Percentiles rank a stretch among this genome's conserved stretches.
phyloP scores from a whole-genome alignment of 331 rosid genomes.

The Erythrophleum ivorense region DNA sequence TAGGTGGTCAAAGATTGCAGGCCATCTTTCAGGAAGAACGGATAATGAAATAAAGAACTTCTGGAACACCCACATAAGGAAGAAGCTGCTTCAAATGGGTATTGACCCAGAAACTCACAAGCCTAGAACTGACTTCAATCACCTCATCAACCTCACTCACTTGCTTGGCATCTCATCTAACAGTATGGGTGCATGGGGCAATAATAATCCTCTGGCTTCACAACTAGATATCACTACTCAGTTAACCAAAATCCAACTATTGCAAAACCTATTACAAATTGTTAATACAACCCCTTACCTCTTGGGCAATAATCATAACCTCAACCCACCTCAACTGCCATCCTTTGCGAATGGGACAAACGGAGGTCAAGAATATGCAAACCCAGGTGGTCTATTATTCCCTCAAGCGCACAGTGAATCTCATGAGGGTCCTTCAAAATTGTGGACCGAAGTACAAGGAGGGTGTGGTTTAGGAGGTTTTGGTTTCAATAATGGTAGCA shows the following conservation, averaged over 20 bases:
- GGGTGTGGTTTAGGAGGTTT: slow-evolving; percentile 37
- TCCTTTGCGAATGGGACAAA: slow-evolving; percentile 29
- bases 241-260: slow-evolving; percentile 61
- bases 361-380: slow-evolving; percentile 43
- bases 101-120: slow-evolving; percentile 90
- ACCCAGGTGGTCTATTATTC: slow-evolving; percentile 25
- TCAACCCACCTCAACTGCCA: slow-evolving; percentile 41
- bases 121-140: slow-evolving; percentile 78
- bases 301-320: slow-evolving; percentile 46
- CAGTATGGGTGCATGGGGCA: slow-evolving; percentile 46
- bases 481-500: slow-evolving; percentile 31
- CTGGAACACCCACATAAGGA: slow-evolving; percentile 87
- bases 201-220: slow-evolving; percentile 44
- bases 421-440: slow-evolving; percentile 32
- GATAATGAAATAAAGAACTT: slow-evolving; percentile 87
- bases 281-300: slow-evolving; percentile 40
- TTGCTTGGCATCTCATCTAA: slow-evolving; percentile 56
- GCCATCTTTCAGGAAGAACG: slow-evolving; percentile 86
- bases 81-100: slow-evolving; percentile 83
- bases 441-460: slow-evolving; percentile 38
- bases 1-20: slow-evolving; percentile 96
- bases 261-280: slow-evolving; percentile 64
- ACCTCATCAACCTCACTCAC: slow-evolving; percentile 59
- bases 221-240: slow-evolving; percentile 66
- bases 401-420: slow-evolving; percentile 38